Conservation (phyloP, 768 basidiomycete species). For the Albatrellus ellisii region DNA sequence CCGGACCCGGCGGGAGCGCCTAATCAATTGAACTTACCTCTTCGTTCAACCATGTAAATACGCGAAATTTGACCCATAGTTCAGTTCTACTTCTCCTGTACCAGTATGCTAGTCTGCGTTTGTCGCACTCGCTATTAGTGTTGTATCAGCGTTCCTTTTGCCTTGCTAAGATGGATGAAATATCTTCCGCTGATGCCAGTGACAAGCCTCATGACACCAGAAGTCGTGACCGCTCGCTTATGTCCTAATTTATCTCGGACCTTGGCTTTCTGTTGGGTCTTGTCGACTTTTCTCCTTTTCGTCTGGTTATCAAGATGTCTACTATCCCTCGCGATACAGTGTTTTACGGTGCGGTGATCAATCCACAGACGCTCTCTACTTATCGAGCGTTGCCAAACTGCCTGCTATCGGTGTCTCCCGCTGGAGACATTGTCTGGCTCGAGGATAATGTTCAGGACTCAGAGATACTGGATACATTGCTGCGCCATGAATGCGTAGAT, state of each 20-base stretch:
- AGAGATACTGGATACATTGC: conserved; percentile 35
- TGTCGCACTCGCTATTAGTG: too few relatives aligned
- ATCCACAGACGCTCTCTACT: conserved; percentile 29
- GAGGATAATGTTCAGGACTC: conserved; percentile 39
- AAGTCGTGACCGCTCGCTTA: too few relatives aligned
- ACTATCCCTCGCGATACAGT: conserved; percentile 12
- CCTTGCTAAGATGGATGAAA: too few relatives aligned
- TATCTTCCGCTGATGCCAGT: too few relatives aligned
- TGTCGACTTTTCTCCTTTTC: background rate
- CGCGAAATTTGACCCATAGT: too few relatives aligned
- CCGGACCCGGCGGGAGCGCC: too few relatives aligned
- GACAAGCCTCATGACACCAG: too few relatives aligned
- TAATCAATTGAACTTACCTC: too few relatives aligned
- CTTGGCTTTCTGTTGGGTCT: background rate
- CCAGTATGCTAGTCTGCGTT: background rate
- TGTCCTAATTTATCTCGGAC: background rate
- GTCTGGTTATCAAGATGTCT: background rate
- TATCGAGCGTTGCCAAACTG: conserved; percentile 37
- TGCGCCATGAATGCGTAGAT: conserved; percentile 31
- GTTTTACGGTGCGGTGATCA: conserved; percentile 47
- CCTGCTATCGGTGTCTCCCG: conserved; percentile 36
- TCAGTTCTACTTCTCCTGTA: background rate
- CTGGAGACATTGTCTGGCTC: conserved; percentile 61
- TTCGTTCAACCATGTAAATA: too few relatives aligned
- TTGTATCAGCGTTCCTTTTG: too few relatives aligned